Percentiles rank a stretch among this genome's conserved stretches.
These are phyloP conservation scores for Neurospora sp. DNA, from an alignment of 495 filamentous ascomycete species.

Conservation along the genomic window DNA sequence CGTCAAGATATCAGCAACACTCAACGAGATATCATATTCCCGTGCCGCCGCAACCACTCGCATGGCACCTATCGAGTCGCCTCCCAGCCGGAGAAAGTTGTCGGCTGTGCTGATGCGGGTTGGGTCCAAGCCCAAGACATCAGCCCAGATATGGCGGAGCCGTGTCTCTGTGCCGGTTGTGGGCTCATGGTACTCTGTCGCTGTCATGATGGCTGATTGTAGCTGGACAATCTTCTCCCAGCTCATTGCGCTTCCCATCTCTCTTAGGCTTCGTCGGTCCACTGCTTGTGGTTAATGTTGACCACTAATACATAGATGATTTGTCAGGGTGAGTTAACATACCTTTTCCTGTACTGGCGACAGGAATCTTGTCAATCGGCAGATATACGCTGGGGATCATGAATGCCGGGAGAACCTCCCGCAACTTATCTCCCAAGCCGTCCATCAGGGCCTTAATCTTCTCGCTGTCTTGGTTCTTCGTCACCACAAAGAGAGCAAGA, in stretches of 20 bases:
- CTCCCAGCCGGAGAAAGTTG: constrained; percentile 50
- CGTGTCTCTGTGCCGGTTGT: constrained; percentile 11
- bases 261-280: not conserved
- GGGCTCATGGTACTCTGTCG: not conserved
- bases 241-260: not conserved
- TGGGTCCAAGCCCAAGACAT: constrained; percentile 13
- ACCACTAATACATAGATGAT: not conserved
- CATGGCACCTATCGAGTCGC: constrained; percentile 59
- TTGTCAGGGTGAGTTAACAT: not conserved
- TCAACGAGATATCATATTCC: constrained; percentile 37
- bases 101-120: constrained; percentile 33
- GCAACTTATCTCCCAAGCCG: not conserved
- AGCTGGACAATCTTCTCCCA: not conserved
- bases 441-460: not conserved
- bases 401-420: not conserved
- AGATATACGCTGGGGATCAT: not conserved
- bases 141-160: constrained; percentile 17
- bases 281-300: not conserved
- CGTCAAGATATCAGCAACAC: constrained; percentile 42
- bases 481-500: not conserved
- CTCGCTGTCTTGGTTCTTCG: not conserved
- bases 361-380: not conserved
- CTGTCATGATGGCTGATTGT: not conserved
- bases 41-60: constrained; percentile 51
- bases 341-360: not conserved